Evolutionary conservation across 768 basidiomycete genomes (phyloP), one percentile per base, ranked within the genome.

Genomic region (Tricholoma furcatifolium): DNA sequence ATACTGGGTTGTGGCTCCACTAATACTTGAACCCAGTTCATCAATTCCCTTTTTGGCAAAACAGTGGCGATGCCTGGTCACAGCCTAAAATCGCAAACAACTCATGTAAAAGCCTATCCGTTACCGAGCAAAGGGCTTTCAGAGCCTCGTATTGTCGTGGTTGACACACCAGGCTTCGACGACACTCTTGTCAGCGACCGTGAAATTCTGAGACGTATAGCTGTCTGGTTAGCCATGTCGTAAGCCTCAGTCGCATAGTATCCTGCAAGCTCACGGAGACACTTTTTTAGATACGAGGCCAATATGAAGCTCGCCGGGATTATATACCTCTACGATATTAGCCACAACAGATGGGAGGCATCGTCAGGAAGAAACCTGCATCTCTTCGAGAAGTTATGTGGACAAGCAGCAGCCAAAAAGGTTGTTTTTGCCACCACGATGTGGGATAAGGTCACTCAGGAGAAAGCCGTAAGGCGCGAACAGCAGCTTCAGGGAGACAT

Each of bases 121-220:
- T 49, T 30, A 36, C 30, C 17, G n/a, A 23, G 40, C 38, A 15
- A n/a, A 30, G 18, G n/a, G 17, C 27, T 41, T 8, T 24, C 36
- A 4, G 51, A 54, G 10, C 43, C 27, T 11, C 58, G 53, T 23
- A 36, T 56, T 14, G 55, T 59, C 11, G 17, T 61, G 14, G 44
- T 61, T n/a, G 60, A 61, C 32, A 61, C 57, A 3, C 60, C 60
- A 18, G 60, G 60, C 11, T 61, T 61, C 43, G 57, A 61, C 23
- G 52, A 52, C 30, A 59, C 60, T 4, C 44, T 48, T 41, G n/a
- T 32, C 17, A 38, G 43, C 20, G 57, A 61, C 18, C 14, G 18
- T 10, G 54, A 54, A 42, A 52, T 58, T 9, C 41, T 54, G 12
- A 53, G 44, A 18, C 53, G 56, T 6, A 57, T 54, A 43, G 54